Evolutionary conservation across 2,329 filamentous ascomycete genomes (phyloP).

Genomic region (Kalmusia sp.): DNA sequence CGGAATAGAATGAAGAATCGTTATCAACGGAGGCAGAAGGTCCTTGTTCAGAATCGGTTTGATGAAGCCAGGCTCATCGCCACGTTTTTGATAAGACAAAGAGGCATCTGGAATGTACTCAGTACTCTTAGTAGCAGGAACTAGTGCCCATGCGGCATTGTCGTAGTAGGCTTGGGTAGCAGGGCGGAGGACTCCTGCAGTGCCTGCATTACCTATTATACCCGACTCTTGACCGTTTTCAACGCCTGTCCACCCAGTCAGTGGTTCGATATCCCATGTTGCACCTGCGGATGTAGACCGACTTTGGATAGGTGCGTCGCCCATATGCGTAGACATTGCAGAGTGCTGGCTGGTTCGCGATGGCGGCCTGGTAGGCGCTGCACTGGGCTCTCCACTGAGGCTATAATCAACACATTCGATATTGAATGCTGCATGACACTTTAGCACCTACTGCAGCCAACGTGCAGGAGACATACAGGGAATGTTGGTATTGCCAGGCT

Average conservation of each 20-base stretch:
- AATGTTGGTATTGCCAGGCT: constrained; percentile 19
- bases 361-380: constrained; percentile 44
- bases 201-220: constrained; percentile 51
- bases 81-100: constrained; percentile 55
- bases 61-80: constrained; percentile 62
- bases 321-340: constrained; percentile 34
- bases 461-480: constrained; percentile 33
- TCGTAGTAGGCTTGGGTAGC: constrained; percentile 64
- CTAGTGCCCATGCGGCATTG: constrained; percentile 62
- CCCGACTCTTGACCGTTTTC: constrained; percentile 61
- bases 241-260: constrained; percentile 33
- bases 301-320: constrained; percentile 44
- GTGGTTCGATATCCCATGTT: not conserved
- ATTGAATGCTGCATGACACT: constrained; percentile 36
- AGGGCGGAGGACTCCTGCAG: constrained; percentile 56
- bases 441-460: constrained; percentile 21
- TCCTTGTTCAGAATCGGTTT: constrained; percentile 61
- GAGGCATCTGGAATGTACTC: constrained; percentile 62
- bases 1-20: constrained; percentile 68
- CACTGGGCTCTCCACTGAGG: constrained; percentile 39
- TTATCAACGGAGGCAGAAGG: constrained; percentile 65
- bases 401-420: constrained; percentile 44
- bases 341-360: constrained; percentile 44
- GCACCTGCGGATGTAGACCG: constrained; percentile 15
- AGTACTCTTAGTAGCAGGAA: constrained; percentile 55